A percentile compares a stretch with the other conserved stretches of the same genome.
Evolutionary conservation across 768 basidiomycete species (phyloP).

Genomic region (Hygrophorus pudorinus): DNA sequence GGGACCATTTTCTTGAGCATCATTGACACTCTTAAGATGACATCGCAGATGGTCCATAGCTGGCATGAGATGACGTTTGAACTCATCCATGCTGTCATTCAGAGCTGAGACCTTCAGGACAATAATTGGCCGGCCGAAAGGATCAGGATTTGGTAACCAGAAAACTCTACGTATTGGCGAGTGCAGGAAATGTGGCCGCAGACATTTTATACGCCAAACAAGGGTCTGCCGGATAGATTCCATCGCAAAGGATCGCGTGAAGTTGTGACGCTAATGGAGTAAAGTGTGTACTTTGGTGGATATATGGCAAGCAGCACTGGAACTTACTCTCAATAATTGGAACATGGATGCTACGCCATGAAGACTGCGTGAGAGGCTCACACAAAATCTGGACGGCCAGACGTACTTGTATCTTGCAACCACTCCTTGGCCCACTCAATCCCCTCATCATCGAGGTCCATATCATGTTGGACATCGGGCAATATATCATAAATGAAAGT

Average conservation of each 20-base stretch:
- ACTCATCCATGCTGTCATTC: constrained; percentile 24
- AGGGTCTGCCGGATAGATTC: constrained; percentile 47
- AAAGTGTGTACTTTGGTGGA: constrained; percentile 6
- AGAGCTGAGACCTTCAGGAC: constrained; percentile 39
- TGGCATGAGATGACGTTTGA: constrained; percentile 34
- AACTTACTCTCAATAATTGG: constrained; percentile 51
- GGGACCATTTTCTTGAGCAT: constrained; percentile 13
- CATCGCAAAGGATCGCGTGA: constrained; percentile 50
- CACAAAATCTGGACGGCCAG: constrained; percentile 1
- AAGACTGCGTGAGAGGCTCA: neutral
- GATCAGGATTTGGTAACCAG: constrained; percentile 52
- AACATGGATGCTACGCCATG: constrained; percentile 28
- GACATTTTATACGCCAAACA: constrained; percentile 44
- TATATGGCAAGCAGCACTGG: constrained; percentile 7
- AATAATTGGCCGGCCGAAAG: constrained; percentile 57
- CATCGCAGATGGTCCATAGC: constrained; percentile 49
- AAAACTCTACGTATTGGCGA: constrained; percentile 29
- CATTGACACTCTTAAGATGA: constrained; percentile 43
- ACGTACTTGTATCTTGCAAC: constrained; percentile 58
- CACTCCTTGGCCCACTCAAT: constrained; percentile 48
- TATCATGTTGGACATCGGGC: constrained; percentile 50
- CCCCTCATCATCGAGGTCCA: constrained; percentile 36
- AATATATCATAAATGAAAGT: constrained; percentile 47
- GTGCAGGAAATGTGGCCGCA: constrained; percentile 22
- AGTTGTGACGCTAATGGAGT: constrained; percentile 49